These are phyloP conservation scores for Glycine soja DNA, from an alignment of 306 rosid genomes.

Conservation along the genomic window DNA sequence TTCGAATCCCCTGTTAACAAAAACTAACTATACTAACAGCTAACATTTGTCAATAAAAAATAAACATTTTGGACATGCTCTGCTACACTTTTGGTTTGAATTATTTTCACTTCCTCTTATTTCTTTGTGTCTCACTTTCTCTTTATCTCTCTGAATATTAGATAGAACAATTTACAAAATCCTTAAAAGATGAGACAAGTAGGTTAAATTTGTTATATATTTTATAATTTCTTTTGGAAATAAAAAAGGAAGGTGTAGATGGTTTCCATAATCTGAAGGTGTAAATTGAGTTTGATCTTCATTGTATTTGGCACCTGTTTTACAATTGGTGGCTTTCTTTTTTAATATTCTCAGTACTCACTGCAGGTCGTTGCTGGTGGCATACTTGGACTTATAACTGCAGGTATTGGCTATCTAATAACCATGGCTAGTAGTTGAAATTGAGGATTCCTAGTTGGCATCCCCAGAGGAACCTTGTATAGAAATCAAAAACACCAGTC, in stretches of 20 bases:
- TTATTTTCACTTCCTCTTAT: background rate
- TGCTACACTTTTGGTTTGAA: background rate
- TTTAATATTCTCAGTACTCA: constrained; percentile 40
- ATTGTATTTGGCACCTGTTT: background rate
- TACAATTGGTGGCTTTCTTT: constrained; percentile 16
- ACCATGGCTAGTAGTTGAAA: constrained; percentile 45
- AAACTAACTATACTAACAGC: no score
- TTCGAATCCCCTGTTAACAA: no score
- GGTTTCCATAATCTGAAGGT: constrained; percentile 9
- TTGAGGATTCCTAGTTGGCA: constrained; percentile 46
- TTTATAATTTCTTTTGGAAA: background rate
- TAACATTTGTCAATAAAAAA: no score
- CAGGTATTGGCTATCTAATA: constrained; percentile 64
- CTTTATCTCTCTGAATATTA: constrained; percentile 7
- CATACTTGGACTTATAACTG: constrained; percentile 77
- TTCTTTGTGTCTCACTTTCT: constrained; percentile 7
- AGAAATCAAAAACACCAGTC: constrained; percentile 45
- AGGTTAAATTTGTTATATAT: background rate
- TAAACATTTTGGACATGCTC: background rate
- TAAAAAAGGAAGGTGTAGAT: background rate
- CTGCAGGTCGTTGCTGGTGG: constrained; percentile 92
- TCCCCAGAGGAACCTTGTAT: constrained; percentile 36
- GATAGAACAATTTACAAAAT: constrained; percentile 18
- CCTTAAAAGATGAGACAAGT: background rate
- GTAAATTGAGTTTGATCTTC: constrained; percentile 37